Base-by-base conservation (phyloP, 495 filamentous ascomycete species). In the Annulohypoxylon stygium region DNA sequence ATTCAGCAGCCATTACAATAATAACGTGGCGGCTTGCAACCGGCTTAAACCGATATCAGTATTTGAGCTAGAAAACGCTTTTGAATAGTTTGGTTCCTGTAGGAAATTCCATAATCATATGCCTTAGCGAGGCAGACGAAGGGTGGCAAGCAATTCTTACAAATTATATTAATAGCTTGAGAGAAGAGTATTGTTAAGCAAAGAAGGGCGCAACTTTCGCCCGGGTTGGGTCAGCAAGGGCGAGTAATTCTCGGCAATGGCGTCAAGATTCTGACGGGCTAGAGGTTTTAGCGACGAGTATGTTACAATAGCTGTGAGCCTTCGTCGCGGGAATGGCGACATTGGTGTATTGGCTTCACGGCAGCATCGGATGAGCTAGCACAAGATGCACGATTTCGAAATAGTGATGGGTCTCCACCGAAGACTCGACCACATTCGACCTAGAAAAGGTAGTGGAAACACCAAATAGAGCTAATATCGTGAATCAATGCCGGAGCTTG, bases 291-390 rank as follows among this genome's bases (percentile, higher is more conserved):
- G n/a, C n/a, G n/a, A n/a, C n/a, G n/a, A n/a, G n/a, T n/a, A n/a
- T n/a, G n/a, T n/a, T n/a, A n/a, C n/a, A n/a, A n/a, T n/a, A n/a
- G 51, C 34, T 39, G 34, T 16, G 47, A 58, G 65, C 41, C 4
- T 23, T 23, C 3, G 53, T 26, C 39, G 20, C 36, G 58, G 37
- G 36, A 57, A 61, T 43, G 59, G 37, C 60, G 39, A 71, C 43
- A 65, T 64, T 64, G 54, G 54, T 60, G 60, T 51, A 68, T 54
- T 54, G 18, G 61, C 23, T 59, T 70, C 62, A 70, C 72, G 72
- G 72, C 72, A 75, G 66, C 67, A 67, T 70, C 72, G 72, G 72
- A 75, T 70, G 72, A 67, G 63, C 67, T 75, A 70, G 55, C 62
- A 70, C 41, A 66, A 63, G 71, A 62, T 54, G 65, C 34, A 41